Evolutionary conservation across 192 early-diverging fungal genomes (phyloP).

Genomic region (Podila epigama): DNA sequence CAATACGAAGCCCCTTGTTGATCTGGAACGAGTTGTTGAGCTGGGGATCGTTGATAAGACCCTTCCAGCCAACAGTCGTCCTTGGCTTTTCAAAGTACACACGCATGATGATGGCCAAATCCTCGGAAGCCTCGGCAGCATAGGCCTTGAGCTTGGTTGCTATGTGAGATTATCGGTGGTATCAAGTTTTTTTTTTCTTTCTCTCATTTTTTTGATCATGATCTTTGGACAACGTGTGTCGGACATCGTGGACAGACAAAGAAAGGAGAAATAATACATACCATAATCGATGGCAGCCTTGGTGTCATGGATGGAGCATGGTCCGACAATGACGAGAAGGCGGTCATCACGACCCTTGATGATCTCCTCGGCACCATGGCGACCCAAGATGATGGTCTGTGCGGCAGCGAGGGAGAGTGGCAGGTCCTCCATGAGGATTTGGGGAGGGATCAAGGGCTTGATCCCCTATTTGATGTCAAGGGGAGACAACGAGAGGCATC

Average conservation of each 20-base stretch:
- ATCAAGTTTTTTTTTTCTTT: constrained; percentile 1
- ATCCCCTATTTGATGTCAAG: constrained; percentile 48
- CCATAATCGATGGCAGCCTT: constrained; percentile 81
- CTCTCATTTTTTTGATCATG: not conserved
- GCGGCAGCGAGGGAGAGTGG: constrained; percentile 79
- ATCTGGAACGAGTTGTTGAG: constrained; percentile 79
- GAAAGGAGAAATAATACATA: constrained; percentile 4
- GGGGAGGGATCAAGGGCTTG: constrained; percentile 86
- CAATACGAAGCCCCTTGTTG: constrained; percentile 84
- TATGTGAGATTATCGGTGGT: constrained; percentile 13
- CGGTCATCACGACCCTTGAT: constrained; percentile 79
- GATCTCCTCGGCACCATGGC: constrained; percentile 68
- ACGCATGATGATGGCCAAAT: constrained; percentile 82
- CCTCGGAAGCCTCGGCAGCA: constrained; percentile 59
- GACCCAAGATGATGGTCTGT: constrained; percentile 75
- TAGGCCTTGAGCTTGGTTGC: constrained; percentile 67
- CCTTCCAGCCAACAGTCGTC: constrained; percentile 93
- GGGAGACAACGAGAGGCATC: not conserved
- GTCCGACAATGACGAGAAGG: constrained; percentile 84
- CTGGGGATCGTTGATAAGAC: constrained; percentile 85
- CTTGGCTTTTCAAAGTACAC: constrained; percentile 91
- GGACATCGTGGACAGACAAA: not conserved
- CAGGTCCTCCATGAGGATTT: constrained; percentile 91
- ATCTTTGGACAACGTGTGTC: no score
- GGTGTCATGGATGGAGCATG: constrained; percentile 87